These are phyloP conservation scores for Colletotrichum gloeosporioides DNA, from an alignment of 2,329 filamentous ascomycete genomes.

Conservation along the genomic window DNA sequence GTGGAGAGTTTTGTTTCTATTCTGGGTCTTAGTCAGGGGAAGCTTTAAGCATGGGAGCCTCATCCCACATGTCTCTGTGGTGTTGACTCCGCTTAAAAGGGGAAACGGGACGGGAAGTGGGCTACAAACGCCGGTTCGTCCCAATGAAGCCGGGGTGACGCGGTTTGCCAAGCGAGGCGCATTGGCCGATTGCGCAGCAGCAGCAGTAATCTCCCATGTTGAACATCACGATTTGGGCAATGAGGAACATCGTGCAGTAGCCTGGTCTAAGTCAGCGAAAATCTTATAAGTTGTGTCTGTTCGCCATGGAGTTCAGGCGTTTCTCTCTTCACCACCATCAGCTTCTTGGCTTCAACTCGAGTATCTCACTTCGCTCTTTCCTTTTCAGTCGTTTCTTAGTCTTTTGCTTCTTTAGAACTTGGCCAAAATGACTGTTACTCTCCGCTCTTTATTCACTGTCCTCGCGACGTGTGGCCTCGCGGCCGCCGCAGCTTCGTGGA, in stretches of 20 bases:
- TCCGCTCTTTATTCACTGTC: not conserved
- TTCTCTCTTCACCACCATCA: not conserved
- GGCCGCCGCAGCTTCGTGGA: not conserved
- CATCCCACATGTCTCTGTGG: not conserved
- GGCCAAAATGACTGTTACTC: not conserved
- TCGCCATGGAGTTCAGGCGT: not conserved
- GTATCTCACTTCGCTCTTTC: not conserved
- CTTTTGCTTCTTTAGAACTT: not conserved
- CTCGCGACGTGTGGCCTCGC: not conserved
- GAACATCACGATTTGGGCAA: not conserved
- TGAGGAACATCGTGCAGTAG: not conserved
- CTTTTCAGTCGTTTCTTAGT: not conserved
- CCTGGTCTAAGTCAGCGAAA: not conserved
- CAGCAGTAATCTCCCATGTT: not conserved
- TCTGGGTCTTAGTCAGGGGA: not conserved
- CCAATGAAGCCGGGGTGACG: not conserved
- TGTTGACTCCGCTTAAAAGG: not conserved
- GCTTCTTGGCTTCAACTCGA: not conserved
- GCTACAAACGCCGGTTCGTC: not conserved
- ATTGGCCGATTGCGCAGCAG: slow-evolving; percentile 4
- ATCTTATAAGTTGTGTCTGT: not conserved
- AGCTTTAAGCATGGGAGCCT: not conserved
- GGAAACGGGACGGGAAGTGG: slow-evolving; percentile 5
- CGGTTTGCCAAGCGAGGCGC: slow-evolving; percentile 3
- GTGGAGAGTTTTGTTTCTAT: not conserved